Conservation (phyloP, 176 grass and related monocot genomes). For the Areca catechu region DNA sequence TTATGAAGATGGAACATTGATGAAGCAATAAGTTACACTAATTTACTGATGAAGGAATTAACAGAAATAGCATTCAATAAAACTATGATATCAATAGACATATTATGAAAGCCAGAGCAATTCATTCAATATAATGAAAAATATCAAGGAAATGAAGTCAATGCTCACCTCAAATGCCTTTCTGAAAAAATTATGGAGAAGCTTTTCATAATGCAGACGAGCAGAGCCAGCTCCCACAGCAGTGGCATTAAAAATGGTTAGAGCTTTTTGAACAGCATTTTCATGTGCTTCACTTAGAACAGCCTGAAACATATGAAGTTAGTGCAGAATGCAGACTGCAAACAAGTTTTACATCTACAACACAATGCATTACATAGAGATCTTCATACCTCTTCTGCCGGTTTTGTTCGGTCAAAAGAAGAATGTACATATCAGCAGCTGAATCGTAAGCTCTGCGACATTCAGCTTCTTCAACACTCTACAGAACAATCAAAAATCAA, state of each 20-base stretch:
- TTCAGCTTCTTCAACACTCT: constrained; percentile 97
- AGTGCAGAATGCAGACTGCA: not conserved
- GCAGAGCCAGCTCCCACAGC: constrained; percentile 65
- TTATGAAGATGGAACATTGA: too few relatives aligned
- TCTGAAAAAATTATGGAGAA: constrained; percentile 59
- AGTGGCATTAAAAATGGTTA: constrained; percentile 49
- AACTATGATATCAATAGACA: too few relatives aligned
- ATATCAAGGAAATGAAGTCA: not conserved
- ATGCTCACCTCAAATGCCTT: constrained; percentile 77
- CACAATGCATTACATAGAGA: not conserved
- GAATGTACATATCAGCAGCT: constrained; percentile 65
- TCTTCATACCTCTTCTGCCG: constrained; percentile 61
- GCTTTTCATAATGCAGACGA: constrained; percentile 83
- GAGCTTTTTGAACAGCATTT: constrained; percentile 58
- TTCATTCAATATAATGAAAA: too few relatives aligned
- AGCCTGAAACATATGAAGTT: constrained; percentile 30
- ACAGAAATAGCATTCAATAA: too few relatives aligned
- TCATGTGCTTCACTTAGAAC: constrained; percentile 73
- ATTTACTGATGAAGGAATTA: too few relatives aligned
- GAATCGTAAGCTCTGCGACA: constrained; percentile 83
- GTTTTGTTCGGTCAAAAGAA: constrained; percentile 67
- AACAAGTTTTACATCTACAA: not conserved
- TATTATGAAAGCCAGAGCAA: too few relatives aligned
- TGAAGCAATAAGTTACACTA: too few relatives aligned
- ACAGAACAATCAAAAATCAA: constrained; percentile 1